These are phyloP conservation scores for Tricholoma matsutake DNA, from an alignment of 768 basidiomycete species.

Conservation along the genomic window DNA sequence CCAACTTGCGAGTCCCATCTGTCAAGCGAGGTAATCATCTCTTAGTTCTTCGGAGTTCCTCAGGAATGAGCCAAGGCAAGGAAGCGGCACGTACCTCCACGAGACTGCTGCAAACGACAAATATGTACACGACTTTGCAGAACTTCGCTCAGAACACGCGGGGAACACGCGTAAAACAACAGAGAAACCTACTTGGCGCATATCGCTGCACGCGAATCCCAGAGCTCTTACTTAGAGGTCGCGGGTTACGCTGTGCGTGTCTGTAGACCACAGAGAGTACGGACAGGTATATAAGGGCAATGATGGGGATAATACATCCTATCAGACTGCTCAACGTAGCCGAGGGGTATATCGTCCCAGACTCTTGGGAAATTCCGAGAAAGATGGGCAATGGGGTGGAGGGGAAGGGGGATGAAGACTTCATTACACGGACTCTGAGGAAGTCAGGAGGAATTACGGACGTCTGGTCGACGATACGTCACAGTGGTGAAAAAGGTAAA, in stretches of 20 bases:
- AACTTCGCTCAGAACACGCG: constrained; percentile 8
- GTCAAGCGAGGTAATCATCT: constrained; percentile 17
- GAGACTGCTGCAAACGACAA: constrained; percentile 47
- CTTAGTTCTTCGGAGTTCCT: not conserved
- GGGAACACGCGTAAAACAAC: not conserved
- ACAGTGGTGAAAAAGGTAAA: not conserved
- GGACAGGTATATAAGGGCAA: constrained; percentile 45
- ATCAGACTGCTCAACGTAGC: constrained; percentile 20
- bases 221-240: constrained; percentile 47
- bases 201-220: constrained; percentile 46
- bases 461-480: not conserved
- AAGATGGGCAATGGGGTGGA: not conserved
- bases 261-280: constrained; percentile 49
- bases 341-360: constrained; percentile 12
- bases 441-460: not conserved
- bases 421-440: not conserved
- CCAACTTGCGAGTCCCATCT: constrained; percentile 57
- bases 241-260: constrained; percentile 42
- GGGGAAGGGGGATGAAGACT: not conserved
- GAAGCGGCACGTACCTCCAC: constrained; percentile 38
- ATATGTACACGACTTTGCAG: constrained; percentile 45
- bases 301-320: constrained; percentile 18
- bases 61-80: not conserved
- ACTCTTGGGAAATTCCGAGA: not conserved
- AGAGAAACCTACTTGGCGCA: constrained; percentile 43